Evolutionary conservation across 2,329 filamentous ascomycete species (phyloP).

Genomic region (Phialophora tarda): DNA sequence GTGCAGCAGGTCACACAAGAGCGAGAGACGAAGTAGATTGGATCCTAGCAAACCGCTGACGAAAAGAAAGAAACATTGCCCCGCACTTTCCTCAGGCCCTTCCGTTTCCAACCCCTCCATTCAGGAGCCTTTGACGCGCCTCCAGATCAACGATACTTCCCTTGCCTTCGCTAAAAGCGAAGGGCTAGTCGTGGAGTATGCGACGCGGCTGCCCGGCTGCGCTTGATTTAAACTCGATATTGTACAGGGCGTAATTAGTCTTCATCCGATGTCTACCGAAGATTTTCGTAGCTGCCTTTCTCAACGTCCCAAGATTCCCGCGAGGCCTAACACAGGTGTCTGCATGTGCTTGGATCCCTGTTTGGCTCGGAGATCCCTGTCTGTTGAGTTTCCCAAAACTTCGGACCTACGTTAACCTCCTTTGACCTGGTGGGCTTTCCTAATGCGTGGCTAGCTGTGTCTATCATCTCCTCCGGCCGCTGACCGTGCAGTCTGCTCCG

Average conservation of each 20-base stretch:
- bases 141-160: neutral
- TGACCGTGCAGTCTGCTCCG: neutral
- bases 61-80: neutral
- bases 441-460: neutral
- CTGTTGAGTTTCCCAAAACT: neutral
- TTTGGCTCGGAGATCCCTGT: neutral
- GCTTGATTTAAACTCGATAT: neutral
- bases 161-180: neutral
- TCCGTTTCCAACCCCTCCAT: constrained; percentile 1
- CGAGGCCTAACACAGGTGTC: neutral
- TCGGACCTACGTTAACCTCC: neutral
- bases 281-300: neutral
- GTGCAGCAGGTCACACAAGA: neutral
- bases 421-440: neutral
- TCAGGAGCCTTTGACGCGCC: neutral
- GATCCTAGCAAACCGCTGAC: neutral
- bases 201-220: neutral
- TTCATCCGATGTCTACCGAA: constrained; percentile 12
- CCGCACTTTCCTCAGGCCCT: neutral
- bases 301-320: neutral
- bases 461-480: neutral
- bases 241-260: neutral
- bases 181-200: neutral
- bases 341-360: neutral
- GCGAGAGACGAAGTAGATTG: neutral